Base-by-base conservation (phyloP, 495 filamentous ascomycete genomes). In the Friedmanniomyces simplex region DNA sequence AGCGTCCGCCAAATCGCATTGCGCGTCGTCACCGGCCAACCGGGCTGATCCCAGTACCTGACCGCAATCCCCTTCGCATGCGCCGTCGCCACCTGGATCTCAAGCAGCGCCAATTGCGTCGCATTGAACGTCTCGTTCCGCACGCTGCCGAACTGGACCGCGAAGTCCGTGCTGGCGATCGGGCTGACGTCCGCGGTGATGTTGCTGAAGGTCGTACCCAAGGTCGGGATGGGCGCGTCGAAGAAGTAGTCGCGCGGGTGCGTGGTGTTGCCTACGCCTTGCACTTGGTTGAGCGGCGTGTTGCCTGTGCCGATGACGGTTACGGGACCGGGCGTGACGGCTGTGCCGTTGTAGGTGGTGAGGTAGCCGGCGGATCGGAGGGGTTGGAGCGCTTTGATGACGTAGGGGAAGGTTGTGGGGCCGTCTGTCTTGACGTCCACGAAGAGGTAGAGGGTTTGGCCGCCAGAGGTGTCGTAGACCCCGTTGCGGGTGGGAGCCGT, bases 181-280 rank as follows among this genome's bases (percentile, higher is more conserved):
- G 65, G 66, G 11, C 58, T 57, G 55, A 68, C 59, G 25, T 30
- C 37, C 6, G 56, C 28, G 8, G 67, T 69, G 49, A 70, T 66
- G 45, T 76, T 73, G 30, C 64, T 57, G 50, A 65, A 56, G 5
- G 73, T 66, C 22, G 70, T 71, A 43, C 61, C 65, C 10, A 84
- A 72, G 2, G 68, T 56, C 1, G 75, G 69, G 21, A 85, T 73
- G 14, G 77, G 79, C 0, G 75, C 82, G 59, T 86, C 83, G 64
- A 75, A 85, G 72, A 85, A 86, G 54, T 79, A 79, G 66, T 82
- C 77, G 12, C 82, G 72, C 20, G 76, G 65, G 21, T 45, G 20
- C 13, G 49, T 24, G 6, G 67, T 51, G 25, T 42, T 41, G 12
- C 51, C 36, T 32, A 78, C 67, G 24, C 74, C 69, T 30, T 74